Evolutionary conservation across 2,329 filamentous ascomycete genomes (phyloP).

Genomic region (Aspergillus cejpii): DNA sequence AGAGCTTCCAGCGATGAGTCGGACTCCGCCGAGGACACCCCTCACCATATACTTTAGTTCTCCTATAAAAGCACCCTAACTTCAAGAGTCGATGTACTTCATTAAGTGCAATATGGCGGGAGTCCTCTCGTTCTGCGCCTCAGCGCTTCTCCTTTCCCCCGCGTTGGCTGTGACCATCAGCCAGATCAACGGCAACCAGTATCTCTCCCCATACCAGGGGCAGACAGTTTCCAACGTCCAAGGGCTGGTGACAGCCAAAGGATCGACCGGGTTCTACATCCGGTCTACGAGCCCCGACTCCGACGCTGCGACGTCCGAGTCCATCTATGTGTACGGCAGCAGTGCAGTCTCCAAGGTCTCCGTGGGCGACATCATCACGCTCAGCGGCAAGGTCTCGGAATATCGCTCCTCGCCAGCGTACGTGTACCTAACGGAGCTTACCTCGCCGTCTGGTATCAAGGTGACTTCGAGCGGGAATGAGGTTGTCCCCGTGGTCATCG

Average conservation of each 20-base stretch:
- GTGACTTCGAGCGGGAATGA: conserved; percentile 50
- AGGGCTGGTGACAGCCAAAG: conserved; percentile 60
- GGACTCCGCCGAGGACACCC: not conserved
- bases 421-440: conserved; percentile 59
- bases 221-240: conserved; percentile 53
- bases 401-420: conserved; percentile 52
- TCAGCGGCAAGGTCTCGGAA: conserved; percentile 57
- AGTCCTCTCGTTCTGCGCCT: not conserved
- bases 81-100: too few species aligned
- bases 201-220: conserved; percentile 55
- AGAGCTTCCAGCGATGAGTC: not conserved
- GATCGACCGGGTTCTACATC: conserved; percentile 57
- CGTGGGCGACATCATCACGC: conserved; percentile 56
- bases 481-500: conserved; percentile 56
- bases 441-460: conserved; percentile 48
- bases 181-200: conserved; percentile 61
- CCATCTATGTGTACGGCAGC: conserved; percentile 58
- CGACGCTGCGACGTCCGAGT: conserved; percentile 55
- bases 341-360: conserved; percentile 47
- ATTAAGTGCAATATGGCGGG: too few species aligned
- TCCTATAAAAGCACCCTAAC: not conserved
- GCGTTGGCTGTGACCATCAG: conserved; percentile 46
- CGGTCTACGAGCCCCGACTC: conserved; percentile 53
- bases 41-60: not conserved
- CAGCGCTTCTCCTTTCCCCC: conserved; percentile 5